Conservation (phyloP, 139 green algal genomes). For the Chlorella sp. region DNA sequence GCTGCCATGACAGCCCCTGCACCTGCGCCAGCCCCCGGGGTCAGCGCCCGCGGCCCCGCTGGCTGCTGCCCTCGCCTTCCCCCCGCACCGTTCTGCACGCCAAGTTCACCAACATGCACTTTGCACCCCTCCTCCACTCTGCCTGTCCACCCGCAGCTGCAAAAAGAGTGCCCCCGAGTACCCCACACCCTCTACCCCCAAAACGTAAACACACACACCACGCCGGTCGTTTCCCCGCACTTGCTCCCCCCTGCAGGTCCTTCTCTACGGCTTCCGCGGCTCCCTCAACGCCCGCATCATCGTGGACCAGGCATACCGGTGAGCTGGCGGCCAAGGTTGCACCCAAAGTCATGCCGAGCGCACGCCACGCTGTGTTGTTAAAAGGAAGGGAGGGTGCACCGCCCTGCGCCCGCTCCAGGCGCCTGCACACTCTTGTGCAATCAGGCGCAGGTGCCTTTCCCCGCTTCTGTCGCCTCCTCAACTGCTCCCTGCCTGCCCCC, state of each 20-base stretch:
- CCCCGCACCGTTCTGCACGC: background rate
- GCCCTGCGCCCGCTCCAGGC: too few relatives aligned
- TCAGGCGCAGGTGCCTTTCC: too few relatives aligned
- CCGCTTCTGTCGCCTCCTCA: too few relatives aligned
- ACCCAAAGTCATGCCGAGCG: too few relatives aligned
- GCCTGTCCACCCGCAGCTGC: background rate
- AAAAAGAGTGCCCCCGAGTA: too few relatives aligned
- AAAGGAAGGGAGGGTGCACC: background rate
- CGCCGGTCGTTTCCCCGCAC: background rate
- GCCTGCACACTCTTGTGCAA: background rate
- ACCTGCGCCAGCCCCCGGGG: too few relatives aligned
- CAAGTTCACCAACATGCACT: background rate
- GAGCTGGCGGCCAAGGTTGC: background rate
- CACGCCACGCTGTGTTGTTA: too few relatives aligned
- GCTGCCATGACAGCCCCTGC: too few relatives aligned
- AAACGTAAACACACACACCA: too few relatives aligned
- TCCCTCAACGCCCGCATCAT: conserved; percentile 47
- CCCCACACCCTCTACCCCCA: too few relatives aligned
- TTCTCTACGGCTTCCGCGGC: conserved; percentile 41
- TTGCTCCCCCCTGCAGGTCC: background rate
- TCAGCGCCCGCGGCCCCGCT: background rate
- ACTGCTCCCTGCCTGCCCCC: too few relatives aligned
- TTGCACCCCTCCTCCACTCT: background rate
- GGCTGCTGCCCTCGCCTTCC: background rate
- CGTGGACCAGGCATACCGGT: conserved; percentile 35